Conservation (phyloP, 148 eudicot species). For the Persicaria tinctoria region DNA sequence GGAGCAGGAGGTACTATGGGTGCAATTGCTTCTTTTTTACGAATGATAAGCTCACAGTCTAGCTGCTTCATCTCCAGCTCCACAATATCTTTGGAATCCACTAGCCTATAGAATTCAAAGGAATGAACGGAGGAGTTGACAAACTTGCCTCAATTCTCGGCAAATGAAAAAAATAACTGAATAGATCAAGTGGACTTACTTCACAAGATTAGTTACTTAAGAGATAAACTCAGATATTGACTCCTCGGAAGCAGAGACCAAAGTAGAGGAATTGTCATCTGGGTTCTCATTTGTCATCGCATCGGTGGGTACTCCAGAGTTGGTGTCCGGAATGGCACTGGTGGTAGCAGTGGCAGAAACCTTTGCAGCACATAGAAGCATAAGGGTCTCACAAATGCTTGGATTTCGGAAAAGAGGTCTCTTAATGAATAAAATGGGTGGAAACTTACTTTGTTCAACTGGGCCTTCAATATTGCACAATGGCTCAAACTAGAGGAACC, state of each 20-base stretch:
- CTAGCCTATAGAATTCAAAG: conserved; percentile 40
- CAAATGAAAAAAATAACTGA: not conserved
- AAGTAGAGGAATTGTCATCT: conserved; percentile 24
- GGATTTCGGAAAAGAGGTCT: conserved; percentile 14
- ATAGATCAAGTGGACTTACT: conserved; percentile 27
- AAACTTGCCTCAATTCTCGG: not conserved
- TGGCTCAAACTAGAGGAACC: conserved; percentile 31
- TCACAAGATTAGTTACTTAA: conserved; percentile 69
- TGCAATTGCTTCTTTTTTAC: conserved; percentile 66
- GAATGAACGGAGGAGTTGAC: not conserved
- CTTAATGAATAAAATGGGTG: conserved; percentile 15
- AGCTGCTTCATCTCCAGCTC: conserved; percentile 67
- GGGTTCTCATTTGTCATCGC: conserved; percentile 33
- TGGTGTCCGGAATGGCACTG: conserved; percentile 22
- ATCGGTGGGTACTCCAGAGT: conserved; percentile 23
- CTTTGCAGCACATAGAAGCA: conserved; percentile 34
- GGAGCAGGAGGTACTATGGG: conserved; percentile 43
- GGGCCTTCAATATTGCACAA: conserved; percentile 40
- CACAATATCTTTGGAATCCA: conserved; percentile 76
- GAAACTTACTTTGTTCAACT: conserved; percentile 51
- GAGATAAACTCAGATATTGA: conserved; percentile 46
- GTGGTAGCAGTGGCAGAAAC: conserved; percentile 40
- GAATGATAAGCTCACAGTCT: conserved; percentile 64
- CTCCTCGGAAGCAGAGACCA: conserved; percentile 49
- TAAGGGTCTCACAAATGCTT: conserved; percentile 17